Percentiles rank a stretch among this genome's conserved stretches.
phyloP scores from a whole-genome alignment of 2,329 filamentous ascomycete genomes.

The Coniosporium tulheliwenetii region DNA sequence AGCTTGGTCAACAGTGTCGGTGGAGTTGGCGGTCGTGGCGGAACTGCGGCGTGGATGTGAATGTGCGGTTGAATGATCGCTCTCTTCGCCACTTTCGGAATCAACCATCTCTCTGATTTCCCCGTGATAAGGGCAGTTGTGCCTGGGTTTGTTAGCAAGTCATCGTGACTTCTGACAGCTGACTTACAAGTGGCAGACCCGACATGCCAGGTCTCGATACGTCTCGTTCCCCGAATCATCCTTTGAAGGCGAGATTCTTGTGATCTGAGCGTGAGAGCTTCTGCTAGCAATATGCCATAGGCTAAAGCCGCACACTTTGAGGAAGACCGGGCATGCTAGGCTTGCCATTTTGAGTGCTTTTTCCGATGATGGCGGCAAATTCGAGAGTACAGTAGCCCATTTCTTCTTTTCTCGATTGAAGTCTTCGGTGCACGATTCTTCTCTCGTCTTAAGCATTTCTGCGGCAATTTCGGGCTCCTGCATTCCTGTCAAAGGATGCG shows the following conservation, averaged over 20 bases:
- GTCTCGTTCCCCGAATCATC: conserved; percentile 3
- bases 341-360: conserved; percentile 15
- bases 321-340: conserved; percentile 20
- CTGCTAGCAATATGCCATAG: conserved; percentile 25
- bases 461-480: not conserved
- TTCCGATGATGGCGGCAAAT: conserved; percentile 11
- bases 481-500: conserved; percentile 3
- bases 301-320: conserved; percentile 17
- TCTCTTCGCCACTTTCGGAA: conserved; percentile 11
- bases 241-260: not conserved
- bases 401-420: conserved; percentile 13
- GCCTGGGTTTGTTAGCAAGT: conserved; percentile 7
- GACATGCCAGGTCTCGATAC: conserved; percentile 12
- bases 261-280: conserved; percentile 6
- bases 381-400: conserved; percentile 16
- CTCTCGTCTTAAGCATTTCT: conserved; percentile 3
- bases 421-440: conserved; percentile 14
- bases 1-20: conserved; percentile 7
- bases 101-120: conserved; percentile 16
- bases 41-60: no score
- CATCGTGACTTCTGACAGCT: not conserved
- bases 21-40: no score
- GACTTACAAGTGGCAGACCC: conserved; percentile 17
- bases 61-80: no score
- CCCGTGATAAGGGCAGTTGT: conserved; percentile 25